Conservation (phyloP, 2,329 filamentous ascomycete species). For the Cyphellophora attinorum region DNA sequence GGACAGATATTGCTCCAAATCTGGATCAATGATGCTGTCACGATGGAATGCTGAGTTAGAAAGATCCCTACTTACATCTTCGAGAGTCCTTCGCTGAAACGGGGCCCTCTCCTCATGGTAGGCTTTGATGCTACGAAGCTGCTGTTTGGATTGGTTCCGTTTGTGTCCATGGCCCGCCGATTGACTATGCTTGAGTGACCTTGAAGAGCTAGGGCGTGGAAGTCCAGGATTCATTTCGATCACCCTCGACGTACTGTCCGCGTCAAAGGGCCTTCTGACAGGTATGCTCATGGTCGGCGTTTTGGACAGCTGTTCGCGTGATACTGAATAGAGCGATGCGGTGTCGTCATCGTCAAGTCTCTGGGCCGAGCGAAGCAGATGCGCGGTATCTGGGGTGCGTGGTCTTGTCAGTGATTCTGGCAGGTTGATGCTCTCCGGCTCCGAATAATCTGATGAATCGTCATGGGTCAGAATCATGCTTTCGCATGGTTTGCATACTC, state of each 20-base stretch:
- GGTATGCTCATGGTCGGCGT: slow-evolving; percentile 57
- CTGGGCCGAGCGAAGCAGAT: slow-evolving; percentile 6
- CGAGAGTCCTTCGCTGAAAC: slow-evolving; percentile 65
- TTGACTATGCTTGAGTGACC: slow-evolving; percentile 72
- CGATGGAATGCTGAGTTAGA: slow-evolving; percentile 88
- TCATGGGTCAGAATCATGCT: slow-evolving; percentile 83
- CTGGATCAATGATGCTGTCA: slow-evolving; percentile 96
- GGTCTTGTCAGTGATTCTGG: slow-evolving; percentile 13
- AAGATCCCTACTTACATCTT: slow-evolving; percentile 56
- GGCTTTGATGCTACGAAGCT: slow-evolving; percentile 65
- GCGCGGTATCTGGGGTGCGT: slow-evolving; percentile 13
- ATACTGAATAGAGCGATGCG: slow-evolving; percentile 35
- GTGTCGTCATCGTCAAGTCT: slow-evolving; percentile 35
- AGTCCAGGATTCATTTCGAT: slow-evolving; percentile 70
- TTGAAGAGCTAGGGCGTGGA: slow-evolving; percentile 83
- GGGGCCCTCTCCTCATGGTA: slow-evolving; percentile 72
- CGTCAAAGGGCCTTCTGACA: slow-evolving; percentile 56
- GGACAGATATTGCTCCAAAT: slow-evolving; percentile 89
- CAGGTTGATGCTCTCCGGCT: slow-evolving; percentile 45
- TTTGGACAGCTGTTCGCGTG: slow-evolving; percentile 35
- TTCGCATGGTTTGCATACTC: slow-evolving; percentile 89
- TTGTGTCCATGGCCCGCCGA: slow-evolving; percentile 64
- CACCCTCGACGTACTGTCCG: slow-evolving; percentile 75
- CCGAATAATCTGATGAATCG: slow-evolving; percentile 83
- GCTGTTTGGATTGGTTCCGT: slow-evolving; percentile 76